Evolutionary conservation across 768 basidiomycete genomes (phyloP).

Genomic region (Tephrocybe sp.): DNA sequence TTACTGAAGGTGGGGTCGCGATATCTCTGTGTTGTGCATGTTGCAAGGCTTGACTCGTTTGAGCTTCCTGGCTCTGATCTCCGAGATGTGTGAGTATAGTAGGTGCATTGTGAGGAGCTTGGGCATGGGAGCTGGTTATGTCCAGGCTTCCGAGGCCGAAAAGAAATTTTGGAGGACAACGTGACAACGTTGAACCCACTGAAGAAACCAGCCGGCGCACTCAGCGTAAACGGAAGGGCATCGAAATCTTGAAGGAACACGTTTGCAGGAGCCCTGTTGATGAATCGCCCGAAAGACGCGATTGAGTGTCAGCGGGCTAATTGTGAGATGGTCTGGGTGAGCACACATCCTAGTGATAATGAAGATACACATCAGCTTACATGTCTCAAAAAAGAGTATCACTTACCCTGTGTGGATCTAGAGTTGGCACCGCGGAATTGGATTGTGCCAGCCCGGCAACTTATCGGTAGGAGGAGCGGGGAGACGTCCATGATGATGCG

Average conservation of each 20-base stretch:
- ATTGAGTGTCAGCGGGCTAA: neutral
- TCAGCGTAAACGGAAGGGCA: neutral
- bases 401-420: neutral
- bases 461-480: neutral
- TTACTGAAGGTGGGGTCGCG: conserved; percentile 35
- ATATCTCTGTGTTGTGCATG: conserved; percentile 16
- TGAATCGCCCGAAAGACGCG: neutral
- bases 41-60: conserved; percentile 1
- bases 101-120: neutral
- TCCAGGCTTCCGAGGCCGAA: too few relatives aligned
- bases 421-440: neutral
- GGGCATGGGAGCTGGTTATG: neutral
- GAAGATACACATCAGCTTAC: neutral
- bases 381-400: neutral
- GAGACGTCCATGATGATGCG: too few relatives aligned
- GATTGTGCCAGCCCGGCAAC: neutral
- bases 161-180: too few relatives aligned
- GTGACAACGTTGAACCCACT: neutral
- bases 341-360: neutral
- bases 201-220: neutral
- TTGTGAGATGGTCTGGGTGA: neutral
- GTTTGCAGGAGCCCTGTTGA: neutral
- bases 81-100: conserved; percentile 7
- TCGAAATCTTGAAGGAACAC: neutral
- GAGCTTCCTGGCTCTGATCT: neutral